Evolutionary conservation across 768 basidiomycete genomes (phyloP), one percentile per base, ranked within the genome.

Genomic region (Phanerochaete sordida): DNA sequence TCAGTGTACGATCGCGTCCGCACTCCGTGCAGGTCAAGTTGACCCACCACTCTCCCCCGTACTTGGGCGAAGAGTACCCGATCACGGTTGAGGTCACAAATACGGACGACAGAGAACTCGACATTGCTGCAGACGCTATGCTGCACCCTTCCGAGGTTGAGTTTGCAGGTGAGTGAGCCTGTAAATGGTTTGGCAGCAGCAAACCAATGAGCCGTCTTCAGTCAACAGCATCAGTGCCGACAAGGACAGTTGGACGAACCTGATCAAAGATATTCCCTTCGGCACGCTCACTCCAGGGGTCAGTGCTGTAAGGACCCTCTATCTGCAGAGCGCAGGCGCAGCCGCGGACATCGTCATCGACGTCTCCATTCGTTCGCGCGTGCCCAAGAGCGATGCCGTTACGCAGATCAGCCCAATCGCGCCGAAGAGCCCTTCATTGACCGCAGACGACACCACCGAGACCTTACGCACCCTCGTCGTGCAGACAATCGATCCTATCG

Each of bases 141-240:
- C 72, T 98, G 33, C 92, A 93, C 56, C 94, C 94, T 1, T 81
- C 84, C 1, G 90, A 91, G 64, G 77, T 85, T 52, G 91, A 92
- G 62, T 81, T 84, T 60, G 82, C 88, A 23, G 79, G 92, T 91
- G 55, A 19, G 85, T n/a, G 30, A 16, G 52, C 30, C 9, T 21
- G 13, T 4, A 9, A 48, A 3, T 11, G 12, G 13, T 3, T 48
- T 26, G 3, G 6, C 5, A 24, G 24, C 3, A 24, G 5, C 28
- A 23, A 16, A 8, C 16, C 26, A 3, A 30, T 13, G 6, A 3
- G 28, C 27, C 35, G 50, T 39, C 35, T 28, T 54, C 63, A 90
- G 87, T 80, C 26, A 89, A 85, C 69, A 76, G 70, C 46, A 86
- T 95, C 55, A 68, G 77, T 2, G 65, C 92, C 51, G 85, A 84